Base-by-base conservation (phyloP, 176 grass and related monocot genomes). In the Poa pratensis region DNA sequence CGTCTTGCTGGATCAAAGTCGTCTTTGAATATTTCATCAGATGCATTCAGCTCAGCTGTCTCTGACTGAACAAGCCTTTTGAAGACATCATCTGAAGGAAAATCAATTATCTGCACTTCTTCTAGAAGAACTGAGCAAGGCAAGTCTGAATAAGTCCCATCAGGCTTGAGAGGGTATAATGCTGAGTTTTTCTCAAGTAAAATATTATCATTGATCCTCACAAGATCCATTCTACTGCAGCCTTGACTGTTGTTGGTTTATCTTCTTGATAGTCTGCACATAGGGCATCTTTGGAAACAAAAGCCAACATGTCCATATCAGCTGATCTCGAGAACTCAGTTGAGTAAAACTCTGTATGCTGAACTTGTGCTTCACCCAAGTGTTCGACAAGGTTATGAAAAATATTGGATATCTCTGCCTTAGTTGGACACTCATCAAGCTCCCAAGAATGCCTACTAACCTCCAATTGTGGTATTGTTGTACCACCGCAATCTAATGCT, bases 221-320 rank as follows among this genome's bases (percentile, higher is more conserved):
- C 85, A 59, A 93, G 65, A 83, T 98, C 88, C 89, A 95, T 98
- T 94, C 87, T 84, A 95, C 84, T 66, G 88, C 69, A 73, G 84
- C 82, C 60, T 82, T 90, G 62, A 91, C 66, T 85, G 80, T 82
- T 22, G 88, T 76, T 63, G 77, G 26, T 80, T 84, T 67, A 71
- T 86, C 77, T 77, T 32, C 78, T 85, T 73, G 83, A 87, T 42
- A 85, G 57, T 83, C 77, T 42, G 88, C 57, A 73, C 5, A 69
- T 81, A 79, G 78, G 35, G 45, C 81, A 78, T 92, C 89, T 82
- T 87, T 52, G 14, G 78, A 94, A 89, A 95, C 75, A 80, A 85
- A 82, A 59, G 85, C 60, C 60, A 92, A 83, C 76, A 94, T 88
- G 80, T 98, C 87, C 28, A 87, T 53, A 69, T 91, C 80, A 51